These are phyloP conservation scores for Panicum virgatum DNA, from an alignment of 202 grass and related monocot species.

Conservation along the genomic window DNA sequence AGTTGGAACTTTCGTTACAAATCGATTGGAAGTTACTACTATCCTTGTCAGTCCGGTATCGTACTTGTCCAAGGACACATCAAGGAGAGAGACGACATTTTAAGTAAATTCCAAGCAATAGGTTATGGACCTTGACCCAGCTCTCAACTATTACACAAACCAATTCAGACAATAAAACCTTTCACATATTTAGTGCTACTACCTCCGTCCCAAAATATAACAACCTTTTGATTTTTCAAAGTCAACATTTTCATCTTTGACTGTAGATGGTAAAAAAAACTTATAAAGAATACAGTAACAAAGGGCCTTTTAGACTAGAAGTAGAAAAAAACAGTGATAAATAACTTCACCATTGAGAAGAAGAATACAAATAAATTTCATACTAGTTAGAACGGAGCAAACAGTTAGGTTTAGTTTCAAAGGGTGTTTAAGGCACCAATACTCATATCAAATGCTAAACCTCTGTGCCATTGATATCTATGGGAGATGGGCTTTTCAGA, in stretches of 20 bases:
- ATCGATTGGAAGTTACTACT: background rate
- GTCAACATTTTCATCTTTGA: no score
- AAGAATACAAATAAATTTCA: background rate
- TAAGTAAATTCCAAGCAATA: background rate
- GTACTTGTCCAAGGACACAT: background rate
- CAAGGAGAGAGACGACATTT: background rate
- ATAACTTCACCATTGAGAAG: background rate
- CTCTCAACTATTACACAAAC: background rate
- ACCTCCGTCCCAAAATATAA: no score
- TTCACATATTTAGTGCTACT: background rate
- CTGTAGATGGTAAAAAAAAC: no score
- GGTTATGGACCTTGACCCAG: background rate
- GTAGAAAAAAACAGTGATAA: background rate
- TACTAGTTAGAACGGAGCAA: background rate
- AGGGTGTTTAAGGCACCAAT: background rate
- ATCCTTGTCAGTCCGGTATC: background rate
- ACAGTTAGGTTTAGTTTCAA: background rate
- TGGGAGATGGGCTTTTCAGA: background rate
- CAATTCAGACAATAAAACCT: background rate
- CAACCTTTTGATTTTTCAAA: no score
- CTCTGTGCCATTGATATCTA: background rate
- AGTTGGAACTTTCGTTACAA: background rate
- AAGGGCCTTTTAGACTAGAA: no score
- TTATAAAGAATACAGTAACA: no score
- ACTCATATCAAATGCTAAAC: background rate